Conservation (phyloP, 2,329 filamentous ascomycete species). For the Aspergillus fumigatiaffinis region DNA sequence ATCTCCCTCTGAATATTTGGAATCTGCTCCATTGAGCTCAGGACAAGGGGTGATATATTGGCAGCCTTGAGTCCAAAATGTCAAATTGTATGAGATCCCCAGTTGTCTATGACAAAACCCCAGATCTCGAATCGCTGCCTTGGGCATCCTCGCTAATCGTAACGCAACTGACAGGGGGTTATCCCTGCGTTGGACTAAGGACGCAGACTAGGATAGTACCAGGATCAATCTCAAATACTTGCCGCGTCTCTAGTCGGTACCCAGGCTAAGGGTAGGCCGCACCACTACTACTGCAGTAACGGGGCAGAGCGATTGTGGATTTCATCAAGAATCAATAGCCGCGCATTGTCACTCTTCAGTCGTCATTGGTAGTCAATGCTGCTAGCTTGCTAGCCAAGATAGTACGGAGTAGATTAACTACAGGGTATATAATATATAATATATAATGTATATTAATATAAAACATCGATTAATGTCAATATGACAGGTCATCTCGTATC, state of each 20-base stretch:
- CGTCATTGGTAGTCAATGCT: neutral
- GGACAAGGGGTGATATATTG: neutral
- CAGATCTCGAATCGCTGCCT: neutral
- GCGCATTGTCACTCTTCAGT: conserved; percentile 8
- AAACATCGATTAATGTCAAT: neutral
- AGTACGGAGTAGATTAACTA: too few relatives aligned
- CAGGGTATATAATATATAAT: too few relatives aligned
- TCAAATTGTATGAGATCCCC: too few relatives aligned
- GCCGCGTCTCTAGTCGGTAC: conserved; percentile 25
- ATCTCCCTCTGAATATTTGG: neutral
- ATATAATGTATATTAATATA: neutral
- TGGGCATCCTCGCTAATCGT: conserved; percentile 1
- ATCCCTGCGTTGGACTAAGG: conserved; percentile 21
- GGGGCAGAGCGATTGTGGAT: conserved; percentile 17
- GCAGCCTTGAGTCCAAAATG: neutral
- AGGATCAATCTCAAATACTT: conserved; percentile 36
- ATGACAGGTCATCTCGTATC: neutral
- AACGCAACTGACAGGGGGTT: conserved; percentile 21
- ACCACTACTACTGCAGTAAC: conserved; percentile 8
- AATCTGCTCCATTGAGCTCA: too few relatives aligned
- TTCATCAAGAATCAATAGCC: conserved; percentile 19
- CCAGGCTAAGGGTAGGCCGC: conserved; percentile 10
- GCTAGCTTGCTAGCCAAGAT: neutral
- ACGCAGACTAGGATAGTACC: conserved; percentile 10
- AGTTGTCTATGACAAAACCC: neutral